These are phyloP conservation scores for Mycena latifolia DNA, from an alignment of 768 basidiomycete genomes.

Conservation along the genomic window DNA sequence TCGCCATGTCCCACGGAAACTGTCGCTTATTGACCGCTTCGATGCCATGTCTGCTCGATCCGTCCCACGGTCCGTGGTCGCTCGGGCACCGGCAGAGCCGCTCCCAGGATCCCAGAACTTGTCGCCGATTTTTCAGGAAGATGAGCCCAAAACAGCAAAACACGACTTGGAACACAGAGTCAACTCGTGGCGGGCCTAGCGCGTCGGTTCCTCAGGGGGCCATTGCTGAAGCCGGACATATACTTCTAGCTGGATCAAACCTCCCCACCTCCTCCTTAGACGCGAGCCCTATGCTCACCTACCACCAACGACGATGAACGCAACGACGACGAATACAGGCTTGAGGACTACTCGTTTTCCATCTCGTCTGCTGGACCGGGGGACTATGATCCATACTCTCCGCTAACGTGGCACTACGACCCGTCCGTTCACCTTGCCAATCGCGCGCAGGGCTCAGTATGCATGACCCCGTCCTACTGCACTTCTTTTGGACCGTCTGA, in stretches of 20 bases:
- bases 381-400: constrained; percentile 55
- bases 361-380: constrained; percentile 76
- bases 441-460: constrained; percentile 68
- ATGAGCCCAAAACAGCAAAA: constrained; percentile 66
- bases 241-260: constrained; percentile 63
- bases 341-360: constrained; percentile 80
- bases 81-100: constrained; percentile 42
- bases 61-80: constrained; percentile 45
- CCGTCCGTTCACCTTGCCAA: constrained; percentile 70
- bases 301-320: constrained; percentile 37
- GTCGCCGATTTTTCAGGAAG: constrained; percentile 74
- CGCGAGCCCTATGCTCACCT: constrained; percentile 43
- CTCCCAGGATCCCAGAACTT: constrained; percentile 51
- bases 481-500: constrained; percentile 72
- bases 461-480: constrained; percentile 63
- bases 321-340: constrained; percentile 58
- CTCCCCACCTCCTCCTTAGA: constrained; percentile 58
- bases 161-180: constrained; percentile 68
- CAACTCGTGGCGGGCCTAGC: constrained; percentile 74
- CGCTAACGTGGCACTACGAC: constrained; percentile 51
- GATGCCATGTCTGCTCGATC: constrained; percentile 57
- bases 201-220: constrained; percentile 64
- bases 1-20: constrained; percentile 72
- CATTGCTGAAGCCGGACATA: constrained; percentile 53
- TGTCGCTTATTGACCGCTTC: constrained; percentile 77